Evolutionary conservation across 2,329 filamentous ascomycete species (phyloP), one percentile per base, ranked within the genome.

Genomic region (Epichloe aotearoae): DNA sequence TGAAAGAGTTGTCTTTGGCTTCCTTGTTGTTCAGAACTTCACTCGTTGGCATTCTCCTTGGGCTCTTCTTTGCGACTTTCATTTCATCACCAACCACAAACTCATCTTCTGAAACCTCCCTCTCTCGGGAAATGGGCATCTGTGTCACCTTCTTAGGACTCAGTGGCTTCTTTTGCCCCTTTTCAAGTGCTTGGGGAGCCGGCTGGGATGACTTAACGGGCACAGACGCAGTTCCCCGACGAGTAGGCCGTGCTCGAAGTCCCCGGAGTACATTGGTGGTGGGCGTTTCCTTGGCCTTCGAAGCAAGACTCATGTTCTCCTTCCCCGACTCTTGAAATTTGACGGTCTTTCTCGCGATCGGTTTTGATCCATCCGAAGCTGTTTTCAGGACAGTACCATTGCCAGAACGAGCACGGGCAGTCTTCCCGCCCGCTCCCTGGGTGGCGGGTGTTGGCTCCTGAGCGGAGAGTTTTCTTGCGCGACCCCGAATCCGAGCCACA

Each of bases 91-190:
- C 56, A 73, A 71, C 71, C 30, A 74, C 74, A 37, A 83, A 72
- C 61, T 83, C 79, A 59, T 83, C 79, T 47, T 83, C 79, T 14
- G 79, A 80, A 46, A 62, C 59, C 33, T 70, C 69, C 30, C 61
- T 59, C 48, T 76, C 75, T 55, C 66, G 64, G 59, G 60, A 69
- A 53, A 69, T 56, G 47, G 72, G 68, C 57, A 82, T 68, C 66
- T 82, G 77, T 40, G 77, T 78, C 57, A 78, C 73, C 71, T 83
- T 84, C 70, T 77, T 82, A 66, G 79, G 79, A 66, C 79, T 82
- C 49, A 83, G 67, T 36, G 80, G 79, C 51, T 71, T 72, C 55
- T 72, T 73, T 52, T 42, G 58, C 50, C 55, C 12, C 5, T 12
- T 19, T 60, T 65, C 53, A 30, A 30, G 30, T 30, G 30, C 8